Percentiles rank a stretch among this genome's conserved stretches.
These are phyloP conservation scores for Trichoderma sp. DNA, from an alignment of 2,329 filamentous ascomycete species.

Conservation along the genomic window DNA sequence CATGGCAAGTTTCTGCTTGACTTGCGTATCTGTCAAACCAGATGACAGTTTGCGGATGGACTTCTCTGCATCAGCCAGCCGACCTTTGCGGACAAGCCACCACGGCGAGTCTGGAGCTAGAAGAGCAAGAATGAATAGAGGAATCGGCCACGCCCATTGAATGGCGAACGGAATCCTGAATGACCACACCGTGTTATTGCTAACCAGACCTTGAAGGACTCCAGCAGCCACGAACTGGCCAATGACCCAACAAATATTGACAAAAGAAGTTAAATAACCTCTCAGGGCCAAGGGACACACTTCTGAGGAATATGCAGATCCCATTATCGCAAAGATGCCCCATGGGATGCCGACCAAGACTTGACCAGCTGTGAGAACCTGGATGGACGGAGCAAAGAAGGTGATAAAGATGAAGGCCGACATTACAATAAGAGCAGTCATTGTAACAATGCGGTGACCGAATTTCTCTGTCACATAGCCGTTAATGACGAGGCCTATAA, in stretches of 20 bases:
- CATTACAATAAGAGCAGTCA: neutral
- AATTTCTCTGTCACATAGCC: neutral
- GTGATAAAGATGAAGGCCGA: neutral
- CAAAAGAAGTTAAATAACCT: neutral
- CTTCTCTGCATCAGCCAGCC: neutral
- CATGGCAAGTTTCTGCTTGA: neutral
- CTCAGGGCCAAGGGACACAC: neutral
- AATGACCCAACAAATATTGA: neutral
- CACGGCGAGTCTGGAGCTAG: conserved; percentile 25
- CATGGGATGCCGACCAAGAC: neutral
- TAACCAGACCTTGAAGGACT: conserved; percentile 27
- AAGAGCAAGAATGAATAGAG: conserved; percentile 27
- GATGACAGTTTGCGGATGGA: neutral
- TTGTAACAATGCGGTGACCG: neutral
- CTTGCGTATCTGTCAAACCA: neutral
- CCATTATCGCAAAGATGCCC: neutral
- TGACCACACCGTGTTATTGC: conserved; percentile 39
- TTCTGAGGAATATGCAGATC: neutral
- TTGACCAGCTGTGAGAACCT: neutral
- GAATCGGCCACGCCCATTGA: conserved; percentile 22
- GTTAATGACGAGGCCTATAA: neutral
- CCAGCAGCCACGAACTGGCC: conserved; percentile 24
- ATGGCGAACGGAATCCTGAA: conserved; percentile 41
- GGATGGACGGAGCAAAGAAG: neutral
- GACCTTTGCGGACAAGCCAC: neutral